Percentiles rank a stretch among this genome's conserved stretches.
Conservation (phyloP, 73 alveolate genomes). For the Durusdinium trenchii region DNA sequence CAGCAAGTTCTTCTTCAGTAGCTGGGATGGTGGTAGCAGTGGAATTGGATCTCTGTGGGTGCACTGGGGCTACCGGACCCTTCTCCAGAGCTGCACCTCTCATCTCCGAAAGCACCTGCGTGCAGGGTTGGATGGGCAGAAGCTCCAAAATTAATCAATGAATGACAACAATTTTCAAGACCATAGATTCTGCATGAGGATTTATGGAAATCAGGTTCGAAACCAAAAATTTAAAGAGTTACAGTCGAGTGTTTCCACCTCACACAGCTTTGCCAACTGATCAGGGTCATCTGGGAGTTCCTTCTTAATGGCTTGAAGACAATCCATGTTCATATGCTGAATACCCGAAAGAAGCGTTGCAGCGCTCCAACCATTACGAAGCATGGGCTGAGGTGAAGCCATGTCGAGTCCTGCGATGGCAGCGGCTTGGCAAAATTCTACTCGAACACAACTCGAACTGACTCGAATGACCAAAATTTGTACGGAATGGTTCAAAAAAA, state of each 20-base stretch:
- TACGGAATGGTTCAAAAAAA: background rate
- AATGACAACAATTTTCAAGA: no score
- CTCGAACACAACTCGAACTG: background rate
- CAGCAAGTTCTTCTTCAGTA: background rate
- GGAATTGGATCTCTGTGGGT: background rate
- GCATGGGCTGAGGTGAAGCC: slow-evolving; percentile 9
- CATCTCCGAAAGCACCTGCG: background rate
- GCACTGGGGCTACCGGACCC: background rate
- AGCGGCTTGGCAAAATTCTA: background rate
- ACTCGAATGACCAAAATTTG: background rate
- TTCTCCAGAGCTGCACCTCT: background rate
- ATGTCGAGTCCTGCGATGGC: no score
- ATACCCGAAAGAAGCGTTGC: background rate
- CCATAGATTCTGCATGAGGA: no score
- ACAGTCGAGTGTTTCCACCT: no score
- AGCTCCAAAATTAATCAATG: no score
- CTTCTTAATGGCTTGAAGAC: background rate
- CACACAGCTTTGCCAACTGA: background rate
- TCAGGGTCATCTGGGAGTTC: slow-evolving; percentile 31
- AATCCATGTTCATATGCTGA: background rate
- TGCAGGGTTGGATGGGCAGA: no score
- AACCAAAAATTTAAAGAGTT: no score
- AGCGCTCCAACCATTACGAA: background rate
- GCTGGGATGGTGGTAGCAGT: background rate
- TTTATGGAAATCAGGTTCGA: no score